Evolutionary conservation across 148 eudicot genomes (phyloP), one percentile per base, ranked within the genome.

Genomic region (Vaccinium corymbosum): DNA sequence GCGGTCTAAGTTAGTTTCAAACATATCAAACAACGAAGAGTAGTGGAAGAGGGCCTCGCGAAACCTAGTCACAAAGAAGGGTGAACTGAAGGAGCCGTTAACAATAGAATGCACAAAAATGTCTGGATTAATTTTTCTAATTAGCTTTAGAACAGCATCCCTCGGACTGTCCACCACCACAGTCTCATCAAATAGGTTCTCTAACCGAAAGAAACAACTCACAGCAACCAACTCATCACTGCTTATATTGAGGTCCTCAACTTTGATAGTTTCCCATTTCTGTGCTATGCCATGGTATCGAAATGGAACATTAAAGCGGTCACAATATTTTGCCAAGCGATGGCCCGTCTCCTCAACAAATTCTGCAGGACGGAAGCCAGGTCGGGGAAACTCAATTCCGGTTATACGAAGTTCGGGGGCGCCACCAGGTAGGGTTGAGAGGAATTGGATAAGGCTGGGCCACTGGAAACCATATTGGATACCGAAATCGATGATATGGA

Each of bases 351-450:
- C 89, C 78, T 89, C 89, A 73, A 89, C 68, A 13, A 87, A 64
- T 79, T 89, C 89, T 25, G 89, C 85, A 19, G 91, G 91, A 61
- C 91, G 82, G 61, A 89, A 89, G 74, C 91, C 91, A 61, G 91
- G 83, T 64, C 81, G 84, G 35, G 91, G 91, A 61, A 71, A 9
- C 83, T 89, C 91, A 19, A 89, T 89, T 57, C 89, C 91, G 15
- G 91, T 89, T 20, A 89, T 89, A 38, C 86, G 86, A 64, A 89
- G 89, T 62, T 87, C 82, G 25, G 89, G 86, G 25, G 86, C 70
- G 56, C 89, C 89, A 81, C 79, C 86, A 49, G 87, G 79, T 59
- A 73, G 82, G 7, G 38, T 7, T 19, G 83, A 19, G 29, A 89
- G 91, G 17, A 57, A 70, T 75, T 89, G 82, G 59, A 89, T 87